Base-by-base conservation (phyloP, 139 green algal genomes). In the Volvox reticuliferus region DNA sequence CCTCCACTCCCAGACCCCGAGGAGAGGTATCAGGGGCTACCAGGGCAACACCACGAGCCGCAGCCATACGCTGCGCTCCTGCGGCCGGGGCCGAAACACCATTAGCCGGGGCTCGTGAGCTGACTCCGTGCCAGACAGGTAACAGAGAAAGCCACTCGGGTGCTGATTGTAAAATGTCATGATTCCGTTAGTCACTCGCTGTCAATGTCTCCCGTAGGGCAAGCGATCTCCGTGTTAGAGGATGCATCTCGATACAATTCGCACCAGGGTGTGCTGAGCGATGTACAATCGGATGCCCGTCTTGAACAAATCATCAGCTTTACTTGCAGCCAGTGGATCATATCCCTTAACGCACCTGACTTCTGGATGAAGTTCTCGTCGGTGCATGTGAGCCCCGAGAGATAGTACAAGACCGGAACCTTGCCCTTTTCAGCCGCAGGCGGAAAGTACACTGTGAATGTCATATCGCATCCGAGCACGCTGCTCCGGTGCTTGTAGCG, bases 301-400 rank as follows among this genome's bases (percentile, higher is more conserved):
- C 44, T 55, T 9, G 9, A 55, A 9, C 44, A 55, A 55, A 14
- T 55, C 44, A 9, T 55, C 44, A 55, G 44, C 44, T 55, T 55
- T 55, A 55, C 44, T 55, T 55, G 44, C 44, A 55, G 9, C 44
- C 9, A 55, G 44, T 55, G 5, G 9, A 55, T 55, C 5, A 55
- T 55, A 9, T 55, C 44, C 44, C 9, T 14, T 55, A 55, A 55
- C n/a, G 44, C 44, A 94, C 94, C 94, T 0, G 88, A 83, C 93
- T 99, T 99, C 33, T 96, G 91, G 28, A 96, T 97, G 87, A 98
- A 96, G 89, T 99, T 99, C 35, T 99, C 96, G 73, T 99, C 97
- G 0, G 94, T 98, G 95, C 98, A 99, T 1, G 98, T 99, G 1
- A 99, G 96, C 3, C 98, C 98, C 12, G 86, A 96, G 1, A 99